These are phyloP conservation scores for Suhomyces atakaporum DNA, from an alignment of 1,139 yeast species.

Conservation along the genomic window DNA sequence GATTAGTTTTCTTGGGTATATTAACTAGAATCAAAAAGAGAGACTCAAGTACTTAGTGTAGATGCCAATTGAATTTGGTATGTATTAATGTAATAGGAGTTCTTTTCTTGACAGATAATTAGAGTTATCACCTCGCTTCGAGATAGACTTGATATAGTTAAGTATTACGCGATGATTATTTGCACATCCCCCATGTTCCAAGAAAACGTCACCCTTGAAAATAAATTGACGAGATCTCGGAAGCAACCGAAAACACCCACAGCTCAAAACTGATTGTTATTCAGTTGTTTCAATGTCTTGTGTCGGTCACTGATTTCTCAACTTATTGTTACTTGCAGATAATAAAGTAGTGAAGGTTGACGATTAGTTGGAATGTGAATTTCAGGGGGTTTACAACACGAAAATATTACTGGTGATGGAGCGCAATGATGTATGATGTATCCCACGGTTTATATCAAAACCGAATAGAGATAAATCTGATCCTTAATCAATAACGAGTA, in stretches of 20 bases:
- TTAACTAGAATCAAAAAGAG: too few species aligned
- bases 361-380: constrained; percentile 8
- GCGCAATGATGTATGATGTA: not conserved
- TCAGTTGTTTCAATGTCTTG: not conserved
- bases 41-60: too few species aligned
- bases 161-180: not conserved
- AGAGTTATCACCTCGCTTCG: too few species aligned
- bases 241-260: not conserved
- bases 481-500: not conserved
- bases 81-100: too few species aligned
- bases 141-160: not conserved
- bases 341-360: constrained; percentile 10
- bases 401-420: not conserved
- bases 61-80: too few species aligned
- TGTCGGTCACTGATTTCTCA: not conserved
- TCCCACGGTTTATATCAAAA: not conserved
- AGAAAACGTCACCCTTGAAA: not conserved
- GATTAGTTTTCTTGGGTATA: too few species aligned
- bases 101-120: too few species aligned
- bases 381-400: constrained; percentile 5
- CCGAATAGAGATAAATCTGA: not conserved
- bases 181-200: not conserved
- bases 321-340: constrained; percentile 1
- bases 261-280: not conserved
- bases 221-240: not conserved